Conservation (phyloP, 2,329 filamentous ascomycete genomes). For the Calonectria honghensis region DNA sequence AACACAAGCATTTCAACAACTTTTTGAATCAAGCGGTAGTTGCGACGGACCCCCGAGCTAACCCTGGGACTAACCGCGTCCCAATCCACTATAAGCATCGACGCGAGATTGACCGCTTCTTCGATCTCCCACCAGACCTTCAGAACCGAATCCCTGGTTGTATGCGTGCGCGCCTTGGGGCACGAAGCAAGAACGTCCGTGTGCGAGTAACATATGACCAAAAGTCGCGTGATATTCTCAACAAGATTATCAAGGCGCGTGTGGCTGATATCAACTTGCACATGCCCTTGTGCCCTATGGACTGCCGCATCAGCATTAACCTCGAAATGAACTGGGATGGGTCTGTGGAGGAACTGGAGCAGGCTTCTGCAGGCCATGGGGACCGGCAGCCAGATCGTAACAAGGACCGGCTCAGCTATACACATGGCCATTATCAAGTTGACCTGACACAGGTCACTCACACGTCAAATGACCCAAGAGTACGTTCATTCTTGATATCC, state of each 20-base stretch:
- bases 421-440: conserved; percentile 89
- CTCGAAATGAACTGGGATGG: conserved; percentile 93
- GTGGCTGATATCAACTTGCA: conserved; percentile 91
- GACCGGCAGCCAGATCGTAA: conserved; percentile 76
- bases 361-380: conserved; percentile 58
- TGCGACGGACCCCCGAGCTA: conserved; percentile 75
- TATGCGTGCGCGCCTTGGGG: conserved; percentile 74
- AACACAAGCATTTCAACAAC: conserved; percentile 89
- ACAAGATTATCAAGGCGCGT: conserved; percentile 94
- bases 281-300: conserved; percentile 84
- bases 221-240: conserved; percentile 80
- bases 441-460: conserved; percentile 93
- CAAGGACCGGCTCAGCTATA: conserved; percentile 95
- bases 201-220: conserved; percentile 84
- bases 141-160: conserved; percentile 78
- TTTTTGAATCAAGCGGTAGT: conserved; percentile 84
- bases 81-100: conserved; percentile 88
- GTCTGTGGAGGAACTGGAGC: conserved; percentile 74
- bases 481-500: conserved; percentile 54
- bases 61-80: conserved; percentile 71
- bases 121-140: conserved; percentile 79
- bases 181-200: conserved; percentile 66
- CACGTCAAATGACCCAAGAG: conserved; percentile 59
- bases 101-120: conserved; percentile 89
- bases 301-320: conserved; percentile 95